Conservation (phyloP, 2,329 filamentous ascomycete genomes). For the Pyrenochaeta sp. region DNA sequence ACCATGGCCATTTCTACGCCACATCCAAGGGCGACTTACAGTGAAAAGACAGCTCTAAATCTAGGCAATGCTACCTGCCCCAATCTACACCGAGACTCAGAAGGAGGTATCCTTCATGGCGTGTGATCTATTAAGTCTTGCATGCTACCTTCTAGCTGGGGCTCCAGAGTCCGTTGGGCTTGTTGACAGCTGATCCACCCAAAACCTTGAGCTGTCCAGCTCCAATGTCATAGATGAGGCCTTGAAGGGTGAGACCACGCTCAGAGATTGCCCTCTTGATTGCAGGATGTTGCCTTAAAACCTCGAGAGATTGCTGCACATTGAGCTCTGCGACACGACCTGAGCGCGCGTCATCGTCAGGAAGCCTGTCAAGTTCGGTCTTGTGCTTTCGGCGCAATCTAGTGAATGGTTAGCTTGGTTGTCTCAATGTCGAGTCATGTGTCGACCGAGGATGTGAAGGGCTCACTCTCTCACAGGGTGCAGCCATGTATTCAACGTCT, state of each 20-base stretch:
- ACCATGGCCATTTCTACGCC: too few species aligned
- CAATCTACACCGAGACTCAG: too few species aligned
- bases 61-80: too few species aligned
- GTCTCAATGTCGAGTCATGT: too few species aligned
- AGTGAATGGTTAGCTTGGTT: too few species aligned
- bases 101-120: too few species aligned
- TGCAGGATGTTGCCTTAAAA: constrained; percentile 71
- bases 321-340: constrained; percentile 78
- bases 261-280: constrained; percentile 75
- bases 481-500: constrained; percentile 67
- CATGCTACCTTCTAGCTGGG: constrained; percentile 10
- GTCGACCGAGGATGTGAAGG: too few species aligned
- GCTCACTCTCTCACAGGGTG: constrained; percentile 59
- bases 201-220: constrained; percentile 63
- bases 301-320: constrained; percentile 71
- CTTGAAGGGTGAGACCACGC: constrained; percentile 76
- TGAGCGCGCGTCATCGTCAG: constrained; percentile 57
- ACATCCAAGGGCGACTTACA: too few species aligned
- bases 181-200: constrained; percentile 37
- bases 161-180: constrained; percentile 17
- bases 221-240: constrained; percentile 75
- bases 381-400: constrained; percentile 61
- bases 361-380: constrained; percentile 57
- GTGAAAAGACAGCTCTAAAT: too few species aligned
- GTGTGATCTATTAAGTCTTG: too few species aligned